Base-by-base conservation (phyloP, 306 rosid genomes). In the Trifolium subterraneum region DNA sequence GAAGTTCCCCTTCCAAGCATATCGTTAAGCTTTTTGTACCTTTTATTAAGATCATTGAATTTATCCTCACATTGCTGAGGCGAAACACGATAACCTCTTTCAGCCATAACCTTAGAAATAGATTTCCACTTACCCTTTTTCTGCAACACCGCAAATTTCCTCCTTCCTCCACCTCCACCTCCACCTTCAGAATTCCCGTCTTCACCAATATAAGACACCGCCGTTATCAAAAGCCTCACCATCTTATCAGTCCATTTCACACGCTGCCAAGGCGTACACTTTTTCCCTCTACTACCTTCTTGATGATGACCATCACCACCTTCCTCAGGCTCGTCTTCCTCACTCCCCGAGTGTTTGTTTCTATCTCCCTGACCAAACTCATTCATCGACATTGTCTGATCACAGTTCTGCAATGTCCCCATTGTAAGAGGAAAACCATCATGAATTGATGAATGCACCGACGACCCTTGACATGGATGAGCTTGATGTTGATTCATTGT, bases 21-120 rank as follows among this genome's bases (percentile, higher is more conserved):
- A 58, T 91, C 98, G 42, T 89, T 90, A 72, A 93, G 97, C 68
- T 84, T 85, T 83, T 93, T 90, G 66, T 93, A 93, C 80, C 98
- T 84, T 78, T 93, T 93, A 76, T 89, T 93, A 50, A 93, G 97
- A 79, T 93, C 98, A 65, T 93, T 93, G 76, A 93, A 90, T 55
- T 93, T 93, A 84, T 91, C 98, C 90, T 93, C 98, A 68, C 98
- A 93, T 68, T 93, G 97, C 85, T 90, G 98, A 9, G 98, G 98
- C 4, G 98, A 93, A 73, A 91, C 98, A 76, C 80, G 90, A 76
- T 64, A 83, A 64, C 91, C 87, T 82, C 98, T 93, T 85, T 93
- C 92, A 61, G 92, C 96, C 93, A 93, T 91, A 71, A 87, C 97
- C 88, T 88, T 93, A 56, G 98, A 93, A 61, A 93, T 79, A 51